phyloP scores from a whole-genome alignment of 108 stramenopile genomes.

The Nitzschia palea region DNA sequence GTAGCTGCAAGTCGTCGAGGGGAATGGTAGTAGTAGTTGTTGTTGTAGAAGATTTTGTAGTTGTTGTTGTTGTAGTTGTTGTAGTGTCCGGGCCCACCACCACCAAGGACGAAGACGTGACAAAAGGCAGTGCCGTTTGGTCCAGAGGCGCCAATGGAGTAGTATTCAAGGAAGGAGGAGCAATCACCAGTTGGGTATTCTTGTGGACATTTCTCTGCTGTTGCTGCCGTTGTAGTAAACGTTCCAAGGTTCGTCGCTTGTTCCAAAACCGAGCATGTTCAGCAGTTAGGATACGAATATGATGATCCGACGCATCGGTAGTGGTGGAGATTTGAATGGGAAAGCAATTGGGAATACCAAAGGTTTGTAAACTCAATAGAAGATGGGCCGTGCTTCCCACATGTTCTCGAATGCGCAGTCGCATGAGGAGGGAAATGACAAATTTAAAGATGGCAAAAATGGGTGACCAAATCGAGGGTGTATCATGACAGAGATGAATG shows the following conservation, averaged over 20 bases:
- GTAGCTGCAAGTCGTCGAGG: too few species aligned
- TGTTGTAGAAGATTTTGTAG: too few species aligned
- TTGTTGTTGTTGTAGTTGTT: too few species aligned
- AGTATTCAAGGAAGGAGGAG: too few species aligned
- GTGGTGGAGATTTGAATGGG: background rate
- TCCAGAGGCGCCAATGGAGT: too few species aligned
- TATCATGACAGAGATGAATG: slow-evolving; percentile 23
- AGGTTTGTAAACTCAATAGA: slow-evolving; percentile 16
- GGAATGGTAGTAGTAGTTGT: too few species aligned
- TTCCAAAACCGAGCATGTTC: slow-evolving; percentile 1
- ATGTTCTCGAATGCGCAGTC: slow-evolving; percentile 8
- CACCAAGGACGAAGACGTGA: too few species aligned
- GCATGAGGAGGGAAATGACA: background rate
- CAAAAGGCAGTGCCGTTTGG: too few species aligned
- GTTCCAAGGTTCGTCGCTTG: slow-evolving; percentile 16
- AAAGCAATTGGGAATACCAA: slow-evolving; percentile 17
- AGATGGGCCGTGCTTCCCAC: background rate
- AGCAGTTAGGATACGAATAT: background rate
- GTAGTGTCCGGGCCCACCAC: too few species aligned
- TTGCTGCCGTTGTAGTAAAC: background rate
- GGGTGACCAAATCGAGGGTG: background rate
- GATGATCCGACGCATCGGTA: background rate
- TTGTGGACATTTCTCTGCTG: background rate
- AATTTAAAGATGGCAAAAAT: slow-evolving; percentile 15
- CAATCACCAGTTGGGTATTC: too few species aligned